Conservation (phyloP, 1,284 basidiomycete genomes). For the Ceratobasidium papillatum region DNA sequence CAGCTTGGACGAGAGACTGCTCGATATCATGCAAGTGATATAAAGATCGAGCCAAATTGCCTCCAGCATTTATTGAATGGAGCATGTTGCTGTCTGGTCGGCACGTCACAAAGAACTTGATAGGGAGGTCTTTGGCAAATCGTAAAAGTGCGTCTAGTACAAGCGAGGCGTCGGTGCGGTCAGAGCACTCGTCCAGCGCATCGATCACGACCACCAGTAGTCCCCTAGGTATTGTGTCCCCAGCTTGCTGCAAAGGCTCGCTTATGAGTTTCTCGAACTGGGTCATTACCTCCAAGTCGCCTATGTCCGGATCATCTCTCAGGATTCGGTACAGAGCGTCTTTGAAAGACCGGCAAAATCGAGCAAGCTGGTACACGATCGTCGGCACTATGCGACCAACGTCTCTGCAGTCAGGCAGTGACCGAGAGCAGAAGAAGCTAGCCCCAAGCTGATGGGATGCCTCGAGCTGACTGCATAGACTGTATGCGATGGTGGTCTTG, state of each 20-base stretch:
- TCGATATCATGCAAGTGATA: conserved; percentile 39
- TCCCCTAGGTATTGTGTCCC: not conserved
- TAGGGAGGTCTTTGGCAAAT: not conserved
- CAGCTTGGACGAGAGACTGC: conserved; percentile 24
- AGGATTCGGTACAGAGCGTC: not conserved
- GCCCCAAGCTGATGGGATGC: not conserved
- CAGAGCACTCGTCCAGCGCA: conserved; percentile 38
- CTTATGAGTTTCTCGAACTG: conserved; percentile 13
- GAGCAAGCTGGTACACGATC: conserved; percentile 6
- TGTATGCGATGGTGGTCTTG: conserved; percentile 47
- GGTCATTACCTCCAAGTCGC: not conserved
- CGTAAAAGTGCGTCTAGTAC: not conserved
- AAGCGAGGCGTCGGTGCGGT: not conserved
- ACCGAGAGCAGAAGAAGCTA: conserved; percentile 25
- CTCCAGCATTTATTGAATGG: not conserved
- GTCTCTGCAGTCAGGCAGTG: conserved; percentile 4
- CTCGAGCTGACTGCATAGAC: conserved; percentile 3
- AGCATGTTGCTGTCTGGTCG: not conserved
- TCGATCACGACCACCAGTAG: conserved; percentile 25
- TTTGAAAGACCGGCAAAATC: not conserved
- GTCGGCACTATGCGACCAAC: conserved; percentile 3
- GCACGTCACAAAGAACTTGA: conserved; percentile 16
- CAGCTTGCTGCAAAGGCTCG: not conserved
- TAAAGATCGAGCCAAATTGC: not conserved
- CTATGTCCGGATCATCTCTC: conserved; percentile 3